A percentile compares a stretch with the other conserved stretches of the same genome.
Evolutionary conservation across 2,329 filamentous ascomycete genomes (phyloP).

Genomic region (Biscogniauxia marginata): DNA sequence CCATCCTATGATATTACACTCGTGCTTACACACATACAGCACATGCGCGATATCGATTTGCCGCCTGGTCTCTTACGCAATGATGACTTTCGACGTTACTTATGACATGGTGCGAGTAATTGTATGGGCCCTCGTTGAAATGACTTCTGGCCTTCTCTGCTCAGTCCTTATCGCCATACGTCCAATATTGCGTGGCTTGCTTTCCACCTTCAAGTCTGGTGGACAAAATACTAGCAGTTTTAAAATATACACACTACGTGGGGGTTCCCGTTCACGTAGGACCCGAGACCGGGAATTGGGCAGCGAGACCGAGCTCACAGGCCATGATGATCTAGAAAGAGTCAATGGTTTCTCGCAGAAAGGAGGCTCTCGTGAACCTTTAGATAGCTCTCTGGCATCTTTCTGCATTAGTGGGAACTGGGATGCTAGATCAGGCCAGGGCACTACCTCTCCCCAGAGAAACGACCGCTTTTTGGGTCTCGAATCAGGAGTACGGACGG

Average conservation of each 20-base stretch:
- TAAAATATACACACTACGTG: conserved; percentile 9
- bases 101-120: conserved; percentile 14
- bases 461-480: conserved; percentile 17
- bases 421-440: background rate
- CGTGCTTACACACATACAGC: conserved; percentile 1
- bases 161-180: conserved; percentile 22
- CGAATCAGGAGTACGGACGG: conserved; percentile 19
- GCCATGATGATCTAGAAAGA: background rate
- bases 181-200: conserved; percentile 13
- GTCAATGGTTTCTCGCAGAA: conserved; percentile 3
- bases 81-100: conserved; percentile 11
- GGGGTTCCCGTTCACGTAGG: conserved; percentile 10
- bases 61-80: conserved; percentile 20
- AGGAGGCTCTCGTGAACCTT: background rate
- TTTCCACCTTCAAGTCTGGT: conserved; percentile 4
- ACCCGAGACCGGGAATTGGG: conserved; percentile 7
- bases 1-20: background rate
- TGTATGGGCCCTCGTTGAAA: conserved; percentile 20
- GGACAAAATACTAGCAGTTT: conserved; percentile 5
- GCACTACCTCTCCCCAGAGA: conserved; percentile 8
- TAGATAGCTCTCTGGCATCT: background rate
- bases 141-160: conserved; percentile 21
- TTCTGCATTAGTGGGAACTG: background rate
- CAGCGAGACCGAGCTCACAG: conserved; percentile 23
- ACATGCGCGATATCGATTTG: conserved; percentile 24